Evolutionary conservation across 768 basidiomycete genomes (phyloP), one percentile per base, ranked within the genome.

Genomic region (Rubroboletus pulcherrimus): DNA sequence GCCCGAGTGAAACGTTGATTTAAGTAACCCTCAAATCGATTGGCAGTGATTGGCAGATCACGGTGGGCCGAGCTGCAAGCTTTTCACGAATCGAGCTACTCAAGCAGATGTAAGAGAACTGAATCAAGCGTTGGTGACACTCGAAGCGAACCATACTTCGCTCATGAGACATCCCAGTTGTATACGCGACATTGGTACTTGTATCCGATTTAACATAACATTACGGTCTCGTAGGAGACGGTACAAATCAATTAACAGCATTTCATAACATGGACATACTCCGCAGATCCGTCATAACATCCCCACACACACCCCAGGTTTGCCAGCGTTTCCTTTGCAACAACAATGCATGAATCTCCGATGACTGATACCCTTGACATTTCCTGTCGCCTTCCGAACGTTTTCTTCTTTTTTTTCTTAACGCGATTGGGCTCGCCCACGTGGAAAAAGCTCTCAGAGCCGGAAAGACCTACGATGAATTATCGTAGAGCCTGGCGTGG

Each of bases 201-300:
- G 54, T 55, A 54, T 60, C 56, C 58, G 46, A 38, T 50, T 21
- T 66, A 67, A 60, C 67, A 63, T 68, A 68, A 60, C 59, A 68
- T 69, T 68, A 68, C 51, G 60, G 47, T 53, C 60, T 60, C 63
- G 37, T 57, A 60, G 55, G 51, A 67, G 59, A 67, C 59, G 51
- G 54, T 67, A 68, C 67, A 68, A 68, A 69, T 63, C 66, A 41
- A 68, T 63, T 65, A 68, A 65, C 66, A 68, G 52, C 60, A 67
- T 53, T 59, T 53, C 58, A 59, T 68, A 68, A 50, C 66, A 62
- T 67, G 65, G 39, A 58, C 65, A 65, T 64, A 58, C 46, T 63
- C 48, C 46, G 53, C 59, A 56, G 39, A 48, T 67, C 56, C 51
- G 19, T 35, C 56, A 56, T 41, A 49, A 48, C 59, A 53, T 26